Conservation (phyloP, 1,284 basidiomycete genomes). For the Cutaneotrichosporon cutaneum region DNA sequence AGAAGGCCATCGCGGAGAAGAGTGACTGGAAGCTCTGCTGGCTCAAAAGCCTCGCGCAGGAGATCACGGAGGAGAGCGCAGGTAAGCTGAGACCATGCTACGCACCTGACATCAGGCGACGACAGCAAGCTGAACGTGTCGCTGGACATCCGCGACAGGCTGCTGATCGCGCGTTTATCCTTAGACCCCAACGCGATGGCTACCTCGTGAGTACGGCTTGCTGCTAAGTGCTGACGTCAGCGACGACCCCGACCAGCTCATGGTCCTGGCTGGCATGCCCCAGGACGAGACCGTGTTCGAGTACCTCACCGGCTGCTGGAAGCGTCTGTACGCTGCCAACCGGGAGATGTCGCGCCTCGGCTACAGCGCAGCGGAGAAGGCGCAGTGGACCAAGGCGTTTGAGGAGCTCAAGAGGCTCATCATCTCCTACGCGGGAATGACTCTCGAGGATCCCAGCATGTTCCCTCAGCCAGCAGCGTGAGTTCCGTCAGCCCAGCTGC, state of each 20-base stretch:
- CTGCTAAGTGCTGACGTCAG: constrained; percentile 35
- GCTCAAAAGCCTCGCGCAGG: constrained; percentile 73
- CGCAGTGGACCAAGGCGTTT: constrained; percentile 62
- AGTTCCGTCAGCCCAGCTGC: constrained; percentile 38
- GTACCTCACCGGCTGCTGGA: constrained; percentile 90
- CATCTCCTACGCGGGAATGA: constrained; percentile 86
- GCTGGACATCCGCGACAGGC: constrained; percentile 53
- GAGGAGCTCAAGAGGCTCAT: constrained; percentile 76
- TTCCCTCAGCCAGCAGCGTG: constrained; percentile 81
- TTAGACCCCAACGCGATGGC: constrained; percentile 71
- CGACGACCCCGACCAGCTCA: constrained; percentile 76
- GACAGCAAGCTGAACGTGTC: constrained; percentile 40
- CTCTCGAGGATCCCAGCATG: constrained; percentile 84
- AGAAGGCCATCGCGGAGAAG: constrained; percentile 70
- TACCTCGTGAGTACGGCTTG: constrained; percentile 25
- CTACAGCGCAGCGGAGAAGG: constrained; percentile 63
- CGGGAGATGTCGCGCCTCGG: constrained; percentile 64
- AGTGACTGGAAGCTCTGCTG: constrained; percentile 73
- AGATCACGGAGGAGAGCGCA: constrained; percentile 67
- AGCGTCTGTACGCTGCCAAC: constrained; percentile 66
- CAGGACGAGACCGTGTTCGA: constrained; percentile 80
- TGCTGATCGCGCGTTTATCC: constrained; percentile 84
- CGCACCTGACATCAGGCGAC: constrained; percentile 12
- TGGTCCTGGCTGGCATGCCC: constrained; percentile 56
- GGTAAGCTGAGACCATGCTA: constrained; percentile 52